Evolutionary conservation across 108 stramenopile genomes (phyloP).

Genomic region (Aurantiochytrium sp.): DNA sequence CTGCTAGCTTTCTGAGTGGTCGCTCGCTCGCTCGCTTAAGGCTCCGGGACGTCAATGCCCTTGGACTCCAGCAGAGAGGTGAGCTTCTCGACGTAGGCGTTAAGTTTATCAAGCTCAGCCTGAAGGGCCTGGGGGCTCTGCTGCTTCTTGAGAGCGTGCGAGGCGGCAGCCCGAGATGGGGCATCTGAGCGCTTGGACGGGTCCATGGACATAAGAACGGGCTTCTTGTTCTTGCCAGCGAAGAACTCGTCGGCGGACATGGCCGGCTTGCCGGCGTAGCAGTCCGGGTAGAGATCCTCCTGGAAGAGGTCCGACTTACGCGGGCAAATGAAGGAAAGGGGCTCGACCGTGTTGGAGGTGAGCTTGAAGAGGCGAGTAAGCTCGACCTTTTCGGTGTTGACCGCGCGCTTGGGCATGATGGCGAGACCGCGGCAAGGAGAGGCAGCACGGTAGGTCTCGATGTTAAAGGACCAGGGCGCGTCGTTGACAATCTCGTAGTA

Average conservation of each 20-base stretch:
- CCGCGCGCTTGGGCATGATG: constrained; percentile 89
- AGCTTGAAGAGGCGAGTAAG: constrained; percentile 87
- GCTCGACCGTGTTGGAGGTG: constrained; percentile 76
- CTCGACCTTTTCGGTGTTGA: constrained; percentile 85
- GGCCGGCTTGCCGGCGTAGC: constrained; percentile 66
- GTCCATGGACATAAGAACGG: constrained; percentile 70
- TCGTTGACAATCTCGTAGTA: constrained; percentile 89
- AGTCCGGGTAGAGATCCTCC: constrained; percentile 91
- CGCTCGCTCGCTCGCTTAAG: background rate
- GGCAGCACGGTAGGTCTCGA: constrained; percentile 88
- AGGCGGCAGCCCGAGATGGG: background rate
- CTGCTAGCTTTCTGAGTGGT: too few relatives aligned
- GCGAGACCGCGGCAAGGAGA: constrained; percentile 89
- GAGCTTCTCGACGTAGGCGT: background rate
- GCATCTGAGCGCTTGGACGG: constrained; percentile 33
- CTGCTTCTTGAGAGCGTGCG: background rate
- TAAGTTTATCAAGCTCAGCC: background rate
- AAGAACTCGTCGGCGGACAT: constrained; percentile 85
- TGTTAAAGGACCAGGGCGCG: constrained; percentile 89
- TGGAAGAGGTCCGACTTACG: constrained; percentile 95
- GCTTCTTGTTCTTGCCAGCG: constrained; percentile 71
- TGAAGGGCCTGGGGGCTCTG: background rate
- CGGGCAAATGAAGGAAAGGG: constrained; percentile 87
- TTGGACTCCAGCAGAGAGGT: background rate
- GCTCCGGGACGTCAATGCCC: background rate